A percentile compares a stretch with the other conserved stretches of the same genome.
Evolutionary conservation across 495 filamentous ascomycete genomes (phyloP).

Genomic region (Xanthoparmelia taractica): DNA sequence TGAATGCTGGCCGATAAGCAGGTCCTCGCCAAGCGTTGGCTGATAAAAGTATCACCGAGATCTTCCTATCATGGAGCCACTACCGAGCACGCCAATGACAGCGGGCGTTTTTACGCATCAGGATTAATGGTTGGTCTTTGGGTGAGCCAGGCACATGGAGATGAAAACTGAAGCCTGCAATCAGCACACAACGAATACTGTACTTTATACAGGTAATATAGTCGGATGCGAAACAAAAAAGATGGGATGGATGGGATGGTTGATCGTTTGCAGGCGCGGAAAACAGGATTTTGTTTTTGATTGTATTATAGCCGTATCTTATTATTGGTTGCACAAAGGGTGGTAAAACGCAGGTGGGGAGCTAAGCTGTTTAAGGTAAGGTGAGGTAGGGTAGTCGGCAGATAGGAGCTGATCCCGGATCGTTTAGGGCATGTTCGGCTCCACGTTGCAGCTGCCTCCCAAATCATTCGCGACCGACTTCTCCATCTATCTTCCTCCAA

Average conservation of each 20-base stretch:
- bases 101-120: not conserved
- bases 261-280: not conserved
- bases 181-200: not conserved
- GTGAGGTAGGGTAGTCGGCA: not conserved
- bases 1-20: too few relatives aligned
- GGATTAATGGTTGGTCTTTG: not conserved
- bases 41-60: slow-evolving; percentile 3
- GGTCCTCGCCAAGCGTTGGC: not conserved
- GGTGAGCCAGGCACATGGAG: not conserved
- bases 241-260: not conserved
- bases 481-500: too few relatives aligned
- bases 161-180: not conserved
- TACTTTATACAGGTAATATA: too few relatives aligned
- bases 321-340: not conserved
- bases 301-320: not conserved
- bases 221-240: not conserved
- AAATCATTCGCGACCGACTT: slow-evolving; percentile 2
- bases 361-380: too few relatives aligned
- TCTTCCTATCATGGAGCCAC: not conserved
- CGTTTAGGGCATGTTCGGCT: not conserved
- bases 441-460: slow-evolving; percentile 4
- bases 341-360: not conserved
- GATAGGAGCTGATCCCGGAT: not conserved
- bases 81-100: not conserved
- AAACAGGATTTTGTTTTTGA: not conserved